Base-by-base conservation (phyloP, 1,284 basidiomycete species). In the Puccinia horiana region DNA sequence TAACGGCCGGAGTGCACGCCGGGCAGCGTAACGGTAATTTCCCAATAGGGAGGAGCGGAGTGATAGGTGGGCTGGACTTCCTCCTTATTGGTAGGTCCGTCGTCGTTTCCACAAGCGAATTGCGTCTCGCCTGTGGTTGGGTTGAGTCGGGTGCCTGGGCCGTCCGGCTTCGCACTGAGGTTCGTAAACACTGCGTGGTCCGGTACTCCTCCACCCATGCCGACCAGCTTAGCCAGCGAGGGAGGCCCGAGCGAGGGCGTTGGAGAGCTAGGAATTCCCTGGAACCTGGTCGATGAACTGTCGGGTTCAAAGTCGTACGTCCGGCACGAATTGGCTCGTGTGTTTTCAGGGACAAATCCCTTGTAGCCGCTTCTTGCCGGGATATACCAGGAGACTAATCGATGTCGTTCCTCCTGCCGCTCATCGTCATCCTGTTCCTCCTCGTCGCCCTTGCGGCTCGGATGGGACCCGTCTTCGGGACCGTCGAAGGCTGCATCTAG, bases 131-230 rank as follows among this genome's bases (percentile, higher is more conserved):
- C 87, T 40, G 89, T 86, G 18, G 83, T 76, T 23, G 80, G 77
- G 32, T 72, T 72, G 26, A 75, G 79, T 0, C 83, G 82, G 23
- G 83, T 75, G 42, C 85, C 77, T 23, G 85, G 81, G n/a, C 83
- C 84, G 56, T 89, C 89, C 0, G 96, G 96, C 86, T 98, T 96
- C 0, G 96, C 97, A 83, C 91, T 92, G 52, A 99, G 91, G 86
- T 99, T 99, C 65, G 93, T 92, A 87, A 98, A 99, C 6, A 99
- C 96, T 18, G 96, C 96, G 85, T 97, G 95, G 85, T 96, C 95
- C 65, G 93, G 91, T 12, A 89, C 90, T 0, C 95, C 95, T 0
- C 94, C 92, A 23, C 93, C 95, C 52, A 81, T 81, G 18, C 49
- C 54, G 23, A 37, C 37, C 20, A 54, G 70, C 29, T 37, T 56